These are phyloP conservation scores for Trypanosoma theileri DNA, from an alignment of 208 protist genomes.

Conservation along the genomic window DNA sequence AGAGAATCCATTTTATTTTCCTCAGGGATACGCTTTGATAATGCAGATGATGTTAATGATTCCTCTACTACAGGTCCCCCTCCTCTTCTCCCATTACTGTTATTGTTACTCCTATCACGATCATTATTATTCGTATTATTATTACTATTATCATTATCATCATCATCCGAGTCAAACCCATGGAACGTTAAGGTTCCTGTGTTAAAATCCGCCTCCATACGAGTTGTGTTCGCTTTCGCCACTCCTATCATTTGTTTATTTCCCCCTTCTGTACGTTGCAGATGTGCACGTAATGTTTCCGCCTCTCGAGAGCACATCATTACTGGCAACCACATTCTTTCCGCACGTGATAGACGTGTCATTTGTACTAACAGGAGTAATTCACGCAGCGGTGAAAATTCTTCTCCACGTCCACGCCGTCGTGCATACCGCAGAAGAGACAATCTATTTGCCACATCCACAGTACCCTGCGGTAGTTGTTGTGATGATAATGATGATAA, in stretches of 20 bases:
- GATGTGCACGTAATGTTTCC: constrained; percentile 34
- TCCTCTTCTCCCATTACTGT: neutral
- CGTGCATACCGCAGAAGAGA: constrained; percentile 14
- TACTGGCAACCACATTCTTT: constrained; percentile 45
- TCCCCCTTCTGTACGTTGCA: constrained; percentile 13
- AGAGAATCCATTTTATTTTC: neutral
- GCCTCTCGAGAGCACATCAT: constrained; percentile 60
- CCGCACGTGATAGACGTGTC: constrained; percentile 25
- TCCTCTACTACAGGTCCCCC: no score
- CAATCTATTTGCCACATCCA: constrained; percentile 21
- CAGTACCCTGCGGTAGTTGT: neutral
- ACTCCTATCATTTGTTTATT: neutral
- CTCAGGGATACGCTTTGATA: neutral
- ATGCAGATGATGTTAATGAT: no score
- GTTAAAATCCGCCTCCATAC: constrained; percentile 67
- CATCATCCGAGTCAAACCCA: constrained; percentile 49
- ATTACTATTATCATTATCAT: constrained; percentile 44
- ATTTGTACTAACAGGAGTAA: constrained; percentile 17
- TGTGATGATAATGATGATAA: no score
- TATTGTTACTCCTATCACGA: constrained; percentile 8
- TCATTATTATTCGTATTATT: neutral
- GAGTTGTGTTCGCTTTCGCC: neutral
- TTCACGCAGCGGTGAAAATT: neutral
- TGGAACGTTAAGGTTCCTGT: constrained; percentile 74
- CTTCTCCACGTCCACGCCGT: constrained; percentile 2